These are phyloP conservation scores for Leptosphaerulina australis DNA, from an alignment of 2,329 filamentous ascomycete species.

Conservation along the genomic window DNA sequence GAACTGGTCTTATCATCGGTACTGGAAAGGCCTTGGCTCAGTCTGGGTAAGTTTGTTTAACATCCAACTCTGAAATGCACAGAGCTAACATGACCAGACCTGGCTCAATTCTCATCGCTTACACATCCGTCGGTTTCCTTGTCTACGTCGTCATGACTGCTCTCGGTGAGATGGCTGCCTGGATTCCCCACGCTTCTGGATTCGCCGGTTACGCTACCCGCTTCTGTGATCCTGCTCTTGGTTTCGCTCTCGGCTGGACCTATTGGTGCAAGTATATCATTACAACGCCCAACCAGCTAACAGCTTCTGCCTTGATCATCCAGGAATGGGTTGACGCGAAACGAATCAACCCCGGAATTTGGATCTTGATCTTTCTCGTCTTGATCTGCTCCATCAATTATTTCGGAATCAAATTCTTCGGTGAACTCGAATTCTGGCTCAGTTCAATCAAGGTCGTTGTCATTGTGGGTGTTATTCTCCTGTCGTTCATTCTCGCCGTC, in stretches of 20 bases:
- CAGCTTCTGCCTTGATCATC: conserved; percentile 78
- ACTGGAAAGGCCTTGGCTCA: conserved; percentile 59
- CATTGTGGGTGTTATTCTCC: conserved; percentile 54
- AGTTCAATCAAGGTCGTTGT: conserved; percentile 55
- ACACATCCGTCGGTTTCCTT: conserved; percentile 70
- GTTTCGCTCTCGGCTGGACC: conserved; percentile 73
- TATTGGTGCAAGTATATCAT: conserved; percentile 79
- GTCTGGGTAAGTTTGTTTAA: conserved; percentile 50
- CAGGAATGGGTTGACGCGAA: conserved; percentile 74
- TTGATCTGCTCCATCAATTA: conserved; percentile 54
- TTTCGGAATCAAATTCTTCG: conserved; percentile 64
- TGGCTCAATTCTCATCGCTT: conserved; percentile 73
- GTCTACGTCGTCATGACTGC: conserved; percentile 83
- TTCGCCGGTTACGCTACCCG: conserved; percentile 82
- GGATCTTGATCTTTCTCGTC: conserved; percentile 66
- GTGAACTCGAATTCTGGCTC: conserved; percentile 58
- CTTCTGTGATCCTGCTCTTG: conserved; percentile 80
- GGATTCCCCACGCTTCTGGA: conserved; percentile 76
- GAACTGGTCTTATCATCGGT: conserved; percentile 74
- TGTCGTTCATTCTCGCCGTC: conserved; percentile 53
- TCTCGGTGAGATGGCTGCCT: conserved; percentile 84
- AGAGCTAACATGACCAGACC: conserved; percentile 53
- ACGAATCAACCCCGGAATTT: conserved; percentile 76
- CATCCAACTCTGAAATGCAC: not conserved
- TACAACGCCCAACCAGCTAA: conserved; percentile 82